These are phyloP conservation scores for Cystobasidium tubakii DNA, from an alignment of 768 basidiomycete genomes.

Conservation along the genomic window DNA sequence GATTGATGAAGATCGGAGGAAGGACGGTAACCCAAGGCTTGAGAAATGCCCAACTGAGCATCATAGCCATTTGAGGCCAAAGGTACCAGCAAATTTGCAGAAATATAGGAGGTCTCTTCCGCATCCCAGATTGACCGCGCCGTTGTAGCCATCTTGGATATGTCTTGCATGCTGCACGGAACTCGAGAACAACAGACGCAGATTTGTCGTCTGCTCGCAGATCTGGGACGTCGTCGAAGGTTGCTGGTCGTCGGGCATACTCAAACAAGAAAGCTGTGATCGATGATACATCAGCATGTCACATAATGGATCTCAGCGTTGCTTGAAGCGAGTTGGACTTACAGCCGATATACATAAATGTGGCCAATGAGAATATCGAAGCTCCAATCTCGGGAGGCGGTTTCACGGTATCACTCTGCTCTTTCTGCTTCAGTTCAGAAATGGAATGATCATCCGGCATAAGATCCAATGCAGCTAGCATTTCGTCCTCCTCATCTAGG, in stretches of 20 bases:
- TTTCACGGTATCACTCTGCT: not conserved
- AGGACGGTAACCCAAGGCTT: slow-evolving; percentile 46
- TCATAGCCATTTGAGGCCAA: not conserved
- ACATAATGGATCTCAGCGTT: too few species aligned
- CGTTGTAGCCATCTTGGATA: slow-evolving; percentile 23
- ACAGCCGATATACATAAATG: slow-evolving; percentile 43
- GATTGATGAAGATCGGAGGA: slow-evolving; percentile 50
- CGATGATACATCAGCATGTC: slow-evolving; percentile 5
- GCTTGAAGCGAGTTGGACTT: too few species aligned
- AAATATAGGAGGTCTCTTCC: slow-evolving; percentile 15
- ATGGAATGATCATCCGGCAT: slow-evolving; percentile 18
- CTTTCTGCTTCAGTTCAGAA: not conserved
- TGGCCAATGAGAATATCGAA: slow-evolving; percentile 42
- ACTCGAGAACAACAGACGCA: slow-evolving; percentile 45
- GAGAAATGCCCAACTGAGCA: slow-evolving; percentile 22
- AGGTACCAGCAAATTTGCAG: slow-evolving; percentile 35
- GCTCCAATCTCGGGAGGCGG: slow-evolving; percentile 42
- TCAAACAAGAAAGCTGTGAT: slow-evolving; percentile 31
- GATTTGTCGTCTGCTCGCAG: slow-evolving; percentile 47
- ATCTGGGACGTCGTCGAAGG: slow-evolving; percentile 40
- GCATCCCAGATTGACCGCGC: not conserved
- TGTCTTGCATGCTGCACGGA: slow-evolving; percentile 38
- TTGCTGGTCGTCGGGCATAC: slow-evolving; percentile 33
- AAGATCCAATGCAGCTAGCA: slow-evolving; percentile 29
- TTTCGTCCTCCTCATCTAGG: slow-evolving; percentile 2